A percentile compares a stretch with the other conserved stretches of the same genome.
These are phyloP conservation scores for Seminavis robusta DNA, from an alignment of 108 stramenopile genomes.

Conservation along the genomic window DNA sequence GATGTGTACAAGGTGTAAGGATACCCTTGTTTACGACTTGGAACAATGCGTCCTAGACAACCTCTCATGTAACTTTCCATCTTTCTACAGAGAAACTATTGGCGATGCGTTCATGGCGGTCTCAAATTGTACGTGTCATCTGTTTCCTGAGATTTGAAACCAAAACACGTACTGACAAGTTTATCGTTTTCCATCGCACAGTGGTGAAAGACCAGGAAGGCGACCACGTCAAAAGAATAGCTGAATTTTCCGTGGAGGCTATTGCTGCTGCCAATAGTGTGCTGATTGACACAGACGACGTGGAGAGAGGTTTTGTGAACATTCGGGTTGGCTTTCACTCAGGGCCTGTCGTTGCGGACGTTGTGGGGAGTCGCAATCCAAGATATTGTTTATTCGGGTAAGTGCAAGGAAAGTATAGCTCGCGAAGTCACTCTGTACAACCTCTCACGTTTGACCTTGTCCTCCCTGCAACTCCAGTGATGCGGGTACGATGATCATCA, in stretches of 20 bases:
- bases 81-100: conserved; percentile 43
- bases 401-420: neutral
- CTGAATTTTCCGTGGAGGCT: conserved; percentile 38
- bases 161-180: too few species aligned
- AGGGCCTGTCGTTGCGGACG: conserved; percentile 37
- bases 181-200: too few species aligned
- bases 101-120: conserved; percentile 24
- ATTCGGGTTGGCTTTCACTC: conserved; percentile 43
- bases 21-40: too few species aligned
- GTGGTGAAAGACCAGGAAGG: conserved; percentile 21
- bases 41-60: too few species aligned
- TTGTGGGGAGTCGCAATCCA: conserved; percentile 31
- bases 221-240: conserved; percentile 45
- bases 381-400: conserved; percentile 18
- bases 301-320: conserved; percentile 17
- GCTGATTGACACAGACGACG: conserved; percentile 22
- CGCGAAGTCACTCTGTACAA: too few species aligned
- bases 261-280: conserved; percentile 25
- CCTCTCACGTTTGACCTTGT: too few species aligned
- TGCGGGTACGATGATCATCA: too few species aligned
- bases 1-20: conserved; percentile 44
- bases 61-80: too few species aligned
- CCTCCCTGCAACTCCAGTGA: too few species aligned
- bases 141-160: too few species aligned
- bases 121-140: conserved; percentile 1